Base-by-base conservation (phyloP, 2,329 filamentous ascomycete genomes). In the Fusarium luffae region DNA sequence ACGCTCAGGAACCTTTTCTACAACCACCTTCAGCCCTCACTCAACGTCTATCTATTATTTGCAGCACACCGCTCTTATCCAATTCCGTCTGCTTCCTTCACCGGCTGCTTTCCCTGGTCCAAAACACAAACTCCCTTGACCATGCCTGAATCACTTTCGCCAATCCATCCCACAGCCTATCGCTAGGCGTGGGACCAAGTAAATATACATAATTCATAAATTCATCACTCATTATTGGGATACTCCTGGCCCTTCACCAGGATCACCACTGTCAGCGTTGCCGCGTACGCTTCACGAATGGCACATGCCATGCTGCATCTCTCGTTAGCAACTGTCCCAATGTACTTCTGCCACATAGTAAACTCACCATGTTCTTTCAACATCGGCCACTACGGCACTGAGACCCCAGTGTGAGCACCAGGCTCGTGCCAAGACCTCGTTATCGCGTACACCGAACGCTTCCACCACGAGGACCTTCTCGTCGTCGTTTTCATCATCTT, bases 331-430 rank as follows among this genome's bases (percentile, higher is more conserved):
- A 58, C 4, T 44, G 46, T 34, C 47, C 6, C 19, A 5, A n/a
- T 52, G 42, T 21, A 34, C 3, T 34, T 46, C 49, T 18, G 21
- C 30, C n/a, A 18, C 16, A 41, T 37, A 34, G 19, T 10, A 37
- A 49, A 82, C 86, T 78, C 74, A 89, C 87, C 88, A 93, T 18
- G 91, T 93, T 80, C 85, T 88, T 62, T 85, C 82, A 54, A 92
- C 77, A 77, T 93, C 90, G 11, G 90, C 90, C 61, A 93, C 86
- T 19, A 94, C 81, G 2, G 92, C 91, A 74, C 86, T 89, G 72
- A 93, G 79, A 4, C 92, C 92, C 87, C 90, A 92, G 73, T 93
- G 90, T 58, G 90, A 87, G 77, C 91, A 93, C 92, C 92, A 94
- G 9, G 92, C 91, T 66, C 92, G 83, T 2, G 90, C 91, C 72